These are phyloP conservation scores for Thielaviopsis ethacetica DNA, from an alignment of 2,329 filamentous ascomycete genomes.

Conservation along the genomic window DNA sequence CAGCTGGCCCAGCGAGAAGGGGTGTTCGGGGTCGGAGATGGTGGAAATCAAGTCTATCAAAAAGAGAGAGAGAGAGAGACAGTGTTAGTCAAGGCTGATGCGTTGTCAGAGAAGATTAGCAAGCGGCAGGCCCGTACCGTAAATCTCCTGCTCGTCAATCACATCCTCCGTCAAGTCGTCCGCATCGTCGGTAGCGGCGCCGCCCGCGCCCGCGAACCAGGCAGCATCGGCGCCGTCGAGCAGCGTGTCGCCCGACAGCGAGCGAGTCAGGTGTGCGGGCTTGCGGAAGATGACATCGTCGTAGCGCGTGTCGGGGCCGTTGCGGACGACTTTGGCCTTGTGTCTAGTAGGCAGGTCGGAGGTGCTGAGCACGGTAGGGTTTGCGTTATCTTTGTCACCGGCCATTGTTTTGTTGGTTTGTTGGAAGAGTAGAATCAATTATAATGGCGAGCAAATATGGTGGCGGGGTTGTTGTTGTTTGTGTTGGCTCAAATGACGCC, in stretches of 20 bases:
- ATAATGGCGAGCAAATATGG: neutral
- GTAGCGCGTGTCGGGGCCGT: slow-evolving; percentile 30
- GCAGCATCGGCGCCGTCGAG: neutral
- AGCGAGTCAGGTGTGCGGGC: slow-evolving; percentile 26
- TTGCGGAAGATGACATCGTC: slow-evolving; percentile 30
- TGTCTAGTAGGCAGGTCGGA: slow-evolving; percentile 75
- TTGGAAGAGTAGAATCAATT: no score
- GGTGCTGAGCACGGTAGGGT: slow-evolving; percentile 79
- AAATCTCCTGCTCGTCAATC: slow-evolving; percentile 91
- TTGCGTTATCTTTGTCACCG: slow-evolving; percentile 52
- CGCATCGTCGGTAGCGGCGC: slow-evolving; percentile 40
- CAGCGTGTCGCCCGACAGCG: slow-evolving; percentile 14
- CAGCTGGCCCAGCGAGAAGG: slow-evolving; percentile 78
- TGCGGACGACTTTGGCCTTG: slow-evolving; percentile 27
- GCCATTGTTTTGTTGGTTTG: slow-evolving; percentile 1
- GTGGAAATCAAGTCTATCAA: slow-evolving; percentile 71
- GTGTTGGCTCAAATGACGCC: neutral
- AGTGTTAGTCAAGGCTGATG: neutral
- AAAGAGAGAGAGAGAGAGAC: no score
- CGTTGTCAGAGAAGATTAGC: neutral
- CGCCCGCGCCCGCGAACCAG: slow-evolving; percentile 18
- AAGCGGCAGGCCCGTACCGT: slow-evolving; percentile 37
- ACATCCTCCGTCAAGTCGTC: slow-evolving; percentile 41
- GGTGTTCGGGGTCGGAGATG: slow-evolving; percentile 93
- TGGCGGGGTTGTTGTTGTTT: neutral